Evolutionary conservation across 2,329 filamentous ascomycete genomes (phyloP).

Genomic region (Paraconiothyrium brasiliense): DNA sequence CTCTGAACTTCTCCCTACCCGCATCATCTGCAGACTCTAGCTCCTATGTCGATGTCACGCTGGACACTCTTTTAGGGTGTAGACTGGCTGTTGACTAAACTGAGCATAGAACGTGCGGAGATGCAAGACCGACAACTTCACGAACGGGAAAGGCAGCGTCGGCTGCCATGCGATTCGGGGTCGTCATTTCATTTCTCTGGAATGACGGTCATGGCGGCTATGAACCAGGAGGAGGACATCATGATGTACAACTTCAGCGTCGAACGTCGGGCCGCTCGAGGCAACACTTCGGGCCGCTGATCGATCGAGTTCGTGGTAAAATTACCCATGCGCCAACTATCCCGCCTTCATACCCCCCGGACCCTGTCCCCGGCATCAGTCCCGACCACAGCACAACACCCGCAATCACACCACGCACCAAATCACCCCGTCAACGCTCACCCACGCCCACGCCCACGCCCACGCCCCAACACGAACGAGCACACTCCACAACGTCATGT

Average conservation of each 20-base stretch:
- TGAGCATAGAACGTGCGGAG: constrained; percentile 9
- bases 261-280: background rate
- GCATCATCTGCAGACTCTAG: constrained; percentile 21
- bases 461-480: constrained; percentile 15
- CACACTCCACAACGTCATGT: constrained; percentile 34
- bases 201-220: no score
- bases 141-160: constrained; percentile 9
- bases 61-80: constrained; percentile 24
- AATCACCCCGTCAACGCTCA: constrained; percentile 1
- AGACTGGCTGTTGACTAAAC: constrained; percentile 30
- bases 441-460: constrained; percentile 8
- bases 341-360: constrained; percentile 8
- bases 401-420: constrained; percentile 7
- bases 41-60: constrained; percentile 26
- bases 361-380: constrained; percentile 14
- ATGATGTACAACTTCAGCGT: background rate
- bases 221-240: background rate
- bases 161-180: background rate
- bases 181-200: no score
- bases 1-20: constrained; percentile 17
- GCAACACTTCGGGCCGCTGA: background rate
- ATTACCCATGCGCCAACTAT: background rate
- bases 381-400: constrained; percentile 11
- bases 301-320: background rate
- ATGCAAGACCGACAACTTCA: constrained; percentile 7